These are phyloP conservation scores for Gracilaria vermiculophylla DNA, from an alignment of 23 red algal genomes.

Conservation along the genomic window DNA sequence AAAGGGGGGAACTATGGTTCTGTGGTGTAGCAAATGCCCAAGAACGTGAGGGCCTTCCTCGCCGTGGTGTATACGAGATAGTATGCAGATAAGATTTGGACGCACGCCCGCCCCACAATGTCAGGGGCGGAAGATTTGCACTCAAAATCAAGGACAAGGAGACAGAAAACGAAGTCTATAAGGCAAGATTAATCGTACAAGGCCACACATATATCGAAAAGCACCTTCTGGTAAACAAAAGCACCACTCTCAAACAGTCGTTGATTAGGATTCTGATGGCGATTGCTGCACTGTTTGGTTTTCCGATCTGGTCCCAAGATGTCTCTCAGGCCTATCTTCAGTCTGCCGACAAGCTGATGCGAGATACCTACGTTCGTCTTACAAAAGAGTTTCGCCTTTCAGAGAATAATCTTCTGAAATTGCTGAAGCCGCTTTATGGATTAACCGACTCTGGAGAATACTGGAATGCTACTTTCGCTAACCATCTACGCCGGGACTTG, in stretches of 20 bases:
- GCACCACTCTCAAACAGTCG: not conserved
- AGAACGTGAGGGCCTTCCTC: not conserved
- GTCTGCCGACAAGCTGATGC: not conserved
- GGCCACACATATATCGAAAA: conserved; percentile 13
- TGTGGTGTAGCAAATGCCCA: conserved; percentile 1
- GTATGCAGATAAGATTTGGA: conserved; percentile 13
- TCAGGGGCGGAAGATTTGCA: not conserved
- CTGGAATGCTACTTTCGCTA: not conserved
- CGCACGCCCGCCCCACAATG: not conserved
- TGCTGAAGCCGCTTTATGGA: conserved; percentile 25
- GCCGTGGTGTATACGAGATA: conserved; percentile 1
- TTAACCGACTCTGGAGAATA: conserved; percentile 3
- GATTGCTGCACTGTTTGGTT: not conserved
- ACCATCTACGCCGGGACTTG: conserved; percentile 1
- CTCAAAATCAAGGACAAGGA: conserved; percentile 11
- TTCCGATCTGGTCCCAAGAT: not conserved
- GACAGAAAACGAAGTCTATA: not conserved
- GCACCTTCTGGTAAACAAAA: not conserved
- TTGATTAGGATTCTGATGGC: not conserved
- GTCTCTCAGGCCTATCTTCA: conserved; percentile 27
- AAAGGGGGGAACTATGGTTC: not conserved
- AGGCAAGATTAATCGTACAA: conserved; percentile 26
- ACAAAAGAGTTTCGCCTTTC: not conserved
- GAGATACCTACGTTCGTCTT: not conserved
- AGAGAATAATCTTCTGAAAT: not conserved